phyloP scores from a whole-genome alignment of 768 basidiomycete species.

The Mycena epipterygia region DNA sequence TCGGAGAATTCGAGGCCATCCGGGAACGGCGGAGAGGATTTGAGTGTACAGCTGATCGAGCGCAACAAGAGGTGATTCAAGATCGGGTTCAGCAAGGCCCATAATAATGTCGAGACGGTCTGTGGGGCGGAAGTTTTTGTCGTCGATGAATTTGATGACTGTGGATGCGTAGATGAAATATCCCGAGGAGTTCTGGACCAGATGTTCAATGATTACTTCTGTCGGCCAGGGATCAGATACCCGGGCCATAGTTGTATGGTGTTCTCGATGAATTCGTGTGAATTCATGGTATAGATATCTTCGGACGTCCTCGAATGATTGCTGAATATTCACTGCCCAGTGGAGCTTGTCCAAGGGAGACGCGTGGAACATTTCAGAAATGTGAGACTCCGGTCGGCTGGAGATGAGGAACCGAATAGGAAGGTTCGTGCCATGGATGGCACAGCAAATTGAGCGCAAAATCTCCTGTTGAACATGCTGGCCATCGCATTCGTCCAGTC shows the following conservation, averaged over 20 bases:
- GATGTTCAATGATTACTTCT: background rate
- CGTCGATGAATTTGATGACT: background rate
- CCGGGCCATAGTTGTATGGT: background rate
- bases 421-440: background rate
- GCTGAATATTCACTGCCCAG: too few species aligned
- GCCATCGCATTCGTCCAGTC: background rate
- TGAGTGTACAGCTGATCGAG: constrained; percentile 38
- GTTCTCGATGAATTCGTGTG: background rate
- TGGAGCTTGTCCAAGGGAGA: too few species aligned
- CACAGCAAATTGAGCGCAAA: background rate
- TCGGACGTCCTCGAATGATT: background rate
- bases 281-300: background rate
- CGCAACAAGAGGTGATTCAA: background rate
- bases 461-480: background rate
- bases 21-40: constrained; percentile 36
- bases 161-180: background rate
- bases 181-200: background rate
- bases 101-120: background rate
- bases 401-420: background rate
- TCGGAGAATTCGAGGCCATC: background rate
- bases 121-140: background rate
- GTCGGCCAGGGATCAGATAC: background rate
- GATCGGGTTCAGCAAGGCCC: background rate
- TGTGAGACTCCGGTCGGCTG: background rate
- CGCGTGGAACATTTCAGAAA: background rate